Evolutionary conservation across 306 rosid genomes (phyloP).

Genomic region (Cicer chorassanicum): DNA sequence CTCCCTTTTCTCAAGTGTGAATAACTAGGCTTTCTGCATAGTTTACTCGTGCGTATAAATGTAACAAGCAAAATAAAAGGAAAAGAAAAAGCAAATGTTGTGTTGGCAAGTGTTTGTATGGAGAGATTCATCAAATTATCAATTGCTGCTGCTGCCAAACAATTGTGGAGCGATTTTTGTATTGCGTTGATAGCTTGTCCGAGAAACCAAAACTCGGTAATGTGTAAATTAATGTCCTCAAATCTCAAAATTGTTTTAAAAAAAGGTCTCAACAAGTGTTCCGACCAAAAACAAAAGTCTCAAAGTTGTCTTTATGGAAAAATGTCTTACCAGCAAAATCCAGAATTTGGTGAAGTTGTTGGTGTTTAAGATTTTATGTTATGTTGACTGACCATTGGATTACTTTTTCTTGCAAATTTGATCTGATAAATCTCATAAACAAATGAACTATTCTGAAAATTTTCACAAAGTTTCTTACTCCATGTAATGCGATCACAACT

Average conservation of each 20-base stretch:
- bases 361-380: conserved; percentile 6
- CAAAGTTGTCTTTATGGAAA: not conserved
- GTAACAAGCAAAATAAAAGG: conserved; percentile 28
- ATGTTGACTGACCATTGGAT: too few relatives aligned
- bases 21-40: conserved; percentile 50
- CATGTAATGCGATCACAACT: too few relatives aligned
- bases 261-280: too few relatives aligned
- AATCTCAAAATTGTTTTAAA: conserved; percentile 17
- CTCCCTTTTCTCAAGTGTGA: conserved; percentile 60
- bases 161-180: conserved; percentile 60
- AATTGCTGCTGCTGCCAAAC: conserved; percentile 55
- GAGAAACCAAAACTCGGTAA: conserved; percentile 42
- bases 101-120: conserved; percentile 38
- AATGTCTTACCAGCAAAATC: not conserved
- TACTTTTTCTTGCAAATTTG: too few relatives aligned
- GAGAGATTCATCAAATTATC: conserved; percentile 46
- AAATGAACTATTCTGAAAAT: too few relatives aligned
- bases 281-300: too few relatives aligned
- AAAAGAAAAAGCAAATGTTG: conserved; percentile 38
- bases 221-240: conserved; percentile 39
- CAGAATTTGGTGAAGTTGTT: not conserved
- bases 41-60: conserved; percentile 44
- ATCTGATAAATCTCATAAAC: too few relatives aligned
- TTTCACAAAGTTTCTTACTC: too few relatives aligned
- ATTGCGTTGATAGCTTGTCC: conserved; percentile 48